Evolutionary conservation across 202 grass and related monocot species (phyloP).

Genomic region (Musa balbisiana): DNA sequence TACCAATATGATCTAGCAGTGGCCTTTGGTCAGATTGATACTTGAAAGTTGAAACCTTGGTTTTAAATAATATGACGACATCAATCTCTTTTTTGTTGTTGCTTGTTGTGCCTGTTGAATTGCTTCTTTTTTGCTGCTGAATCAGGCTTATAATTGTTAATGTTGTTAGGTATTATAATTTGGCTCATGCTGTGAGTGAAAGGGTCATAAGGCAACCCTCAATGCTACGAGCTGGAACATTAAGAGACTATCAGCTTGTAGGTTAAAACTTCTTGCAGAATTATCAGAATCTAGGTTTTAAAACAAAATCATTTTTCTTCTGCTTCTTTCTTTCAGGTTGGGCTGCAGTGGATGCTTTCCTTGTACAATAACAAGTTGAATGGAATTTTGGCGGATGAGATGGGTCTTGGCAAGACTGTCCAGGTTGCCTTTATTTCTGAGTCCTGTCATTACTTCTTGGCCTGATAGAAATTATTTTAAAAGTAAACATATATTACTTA

Average conservation of each 20-base stretch:
- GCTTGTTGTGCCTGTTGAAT: background rate
- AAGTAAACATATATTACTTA: too few relatives aligned
- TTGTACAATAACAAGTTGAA: constrained; percentile 99
- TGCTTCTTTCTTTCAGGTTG: constrained; percentile 47
- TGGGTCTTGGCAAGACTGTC: constrained; percentile 99
- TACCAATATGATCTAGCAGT: too few relatives aligned
- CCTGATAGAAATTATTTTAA: too few relatives aligned
- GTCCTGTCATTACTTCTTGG: constrained; percentile 2
- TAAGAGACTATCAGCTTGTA: constrained; percentile 98
- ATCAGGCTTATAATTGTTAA: background rate
- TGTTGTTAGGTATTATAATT: constrained; percentile 74
- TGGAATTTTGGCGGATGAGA: constrained; percentile 99
- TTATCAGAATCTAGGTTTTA: constrained; percentile 9
- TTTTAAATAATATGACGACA: too few relatives aligned
- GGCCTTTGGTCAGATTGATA: too few relatives aligned
- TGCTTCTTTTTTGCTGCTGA: background rate
- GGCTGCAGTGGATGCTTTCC: constrained; percentile 99
- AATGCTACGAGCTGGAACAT: constrained; percentile 74
- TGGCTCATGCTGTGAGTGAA: constrained; percentile 93
- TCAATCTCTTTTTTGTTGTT: background rate
- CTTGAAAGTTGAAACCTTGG: too few relatives aligned
- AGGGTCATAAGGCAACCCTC: constrained; percentile 83
- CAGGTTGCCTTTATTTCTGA: constrained; percentile 49
- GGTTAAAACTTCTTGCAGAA: background rate
- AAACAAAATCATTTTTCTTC: constrained; percentile 15